A percentile compares a stretch with the other conserved stretches of the same genome.
Evolutionary conservation across 306 rosid genomes (phyloP).

Genomic region (Medicago ruthenica): DNA sequence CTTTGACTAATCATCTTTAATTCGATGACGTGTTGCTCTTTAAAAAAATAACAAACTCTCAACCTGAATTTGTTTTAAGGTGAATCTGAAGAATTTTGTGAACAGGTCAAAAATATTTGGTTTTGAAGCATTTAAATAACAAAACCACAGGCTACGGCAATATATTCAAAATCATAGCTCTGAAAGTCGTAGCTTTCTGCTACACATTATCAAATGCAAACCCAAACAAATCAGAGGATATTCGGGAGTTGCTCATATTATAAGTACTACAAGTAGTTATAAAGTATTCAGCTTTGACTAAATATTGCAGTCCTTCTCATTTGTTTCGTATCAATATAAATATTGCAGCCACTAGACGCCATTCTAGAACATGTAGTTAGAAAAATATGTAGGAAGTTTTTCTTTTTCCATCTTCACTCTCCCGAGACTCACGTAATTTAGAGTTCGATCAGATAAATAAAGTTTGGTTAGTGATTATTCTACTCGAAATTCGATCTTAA

Average conservation of each 20-base stretch:
- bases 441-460: no score
- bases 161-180: conserved; percentile 1
- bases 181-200: neutral
- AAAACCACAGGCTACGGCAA: neutral
- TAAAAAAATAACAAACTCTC: neutral
- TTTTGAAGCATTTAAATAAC: neutral
- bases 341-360: no score
- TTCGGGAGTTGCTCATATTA: neutral
- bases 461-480: no score
- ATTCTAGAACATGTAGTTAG: no score
- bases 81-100: neutral
- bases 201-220: neutral
- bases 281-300: no score
- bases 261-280: neutral
- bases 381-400: no score
- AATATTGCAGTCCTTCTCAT: no score
- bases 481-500: no score
- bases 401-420: no score
- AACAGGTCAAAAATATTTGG: conserved; percentile 17
- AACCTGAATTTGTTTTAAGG: neutral
- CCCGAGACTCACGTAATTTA: no score
- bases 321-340: no score
- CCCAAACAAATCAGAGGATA: neutral
- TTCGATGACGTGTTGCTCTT: neutral
- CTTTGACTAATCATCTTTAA: neutral